Evolutionary conservation across 345 rosid genomes (phyloP).

Genomic region (Camelina sativa): DNA sequence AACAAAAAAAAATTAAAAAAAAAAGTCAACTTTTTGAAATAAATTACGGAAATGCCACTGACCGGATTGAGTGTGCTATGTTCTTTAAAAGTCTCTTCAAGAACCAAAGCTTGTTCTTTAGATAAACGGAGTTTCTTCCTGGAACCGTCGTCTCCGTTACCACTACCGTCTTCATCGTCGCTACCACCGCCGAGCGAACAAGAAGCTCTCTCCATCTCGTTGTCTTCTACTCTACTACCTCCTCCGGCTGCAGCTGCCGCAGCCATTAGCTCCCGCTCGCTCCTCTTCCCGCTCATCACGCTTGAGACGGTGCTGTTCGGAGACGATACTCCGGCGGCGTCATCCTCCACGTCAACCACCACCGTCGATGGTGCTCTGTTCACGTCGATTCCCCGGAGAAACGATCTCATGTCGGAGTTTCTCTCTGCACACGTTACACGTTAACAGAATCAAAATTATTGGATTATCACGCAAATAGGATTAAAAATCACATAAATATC

Average conservation of each 20-base stretch:
- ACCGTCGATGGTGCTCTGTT: constrained; percentile 56
- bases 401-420: constrained; percentile 53
- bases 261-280: constrained; percentile 60
- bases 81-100: constrained; percentile 91
- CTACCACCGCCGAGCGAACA: constrained; percentile 63
- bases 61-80: constrained; percentile 91
- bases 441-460: not conserved
- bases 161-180: constrained; percentile 83
- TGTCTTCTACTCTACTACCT: constrained; percentile 47
- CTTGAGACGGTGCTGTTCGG: constrained; percentile 92
- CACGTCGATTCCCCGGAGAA: constrained; percentile 64
- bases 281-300: constrained; percentile 69
- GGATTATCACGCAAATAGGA: not conserved
- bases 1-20: not conserved
- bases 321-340: constrained; percentile 64
- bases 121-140: constrained; percentile 86
- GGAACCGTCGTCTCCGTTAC: constrained; percentile 68
- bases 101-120: constrained; percentile 79
- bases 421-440: constrained; percentile 48
- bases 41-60: constrained; percentile 52
- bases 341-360: constrained; percentile 64
- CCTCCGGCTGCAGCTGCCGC: constrained; percentile 18
- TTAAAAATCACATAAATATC: not conserved
- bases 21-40: not conserved
- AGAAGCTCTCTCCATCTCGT: constrained; percentile 71